Evolutionary conservation across 1,284 basidiomycete species (phyloP), one percentile per base, ranked within the genome.

Genomic region (Jaminaea rosea): DNA sequence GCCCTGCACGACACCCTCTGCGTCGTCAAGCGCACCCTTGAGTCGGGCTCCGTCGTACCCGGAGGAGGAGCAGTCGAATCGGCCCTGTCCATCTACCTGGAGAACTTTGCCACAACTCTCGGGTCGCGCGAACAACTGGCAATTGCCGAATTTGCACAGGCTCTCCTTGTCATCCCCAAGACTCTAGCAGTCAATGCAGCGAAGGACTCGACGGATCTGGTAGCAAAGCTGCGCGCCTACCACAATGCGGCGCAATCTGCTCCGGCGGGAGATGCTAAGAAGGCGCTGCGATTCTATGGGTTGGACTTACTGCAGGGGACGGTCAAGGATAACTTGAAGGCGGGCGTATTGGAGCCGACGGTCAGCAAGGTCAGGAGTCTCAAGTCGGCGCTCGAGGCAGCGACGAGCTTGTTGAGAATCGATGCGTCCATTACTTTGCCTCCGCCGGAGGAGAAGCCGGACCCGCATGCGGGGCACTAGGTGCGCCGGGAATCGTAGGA

Each of bases 11-110:
- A 99, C 76, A 87, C 88, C 0, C 77, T 98, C 52, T 92, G 86
- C 37, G 83, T 97, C 65, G 88, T 98, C 78, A 99, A 99, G 79
- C 83, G 94, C 53, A 98, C 94, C 2, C 79, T 98, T 48, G 94
- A 99, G 79, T 92, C 88, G 65, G 93, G 93, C 8, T 79, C 85
- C 13, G 92, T 98, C 21, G 93, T 98, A 15, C 92, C 94, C 3
- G 94, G 94, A 57, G 94, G 94, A 52, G 94, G 94, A 51, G 92
- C 94, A 1, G 93, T 97, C 17, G 94, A 99, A 78, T 88, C 88
- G 26, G 94, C 94, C 2, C 79, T 97, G 50, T 92, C 88, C 75
- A 94, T 98, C 74, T 98, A 98, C 77, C 79, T 98, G 51, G 94
- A 99, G 76, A 99, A 97, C 78, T 99, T 97, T 79, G 94, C 94